Base-by-base conservation (phyloP, 371 early-diverging fungal genomes). In the Batkoa obscura region DNA sequence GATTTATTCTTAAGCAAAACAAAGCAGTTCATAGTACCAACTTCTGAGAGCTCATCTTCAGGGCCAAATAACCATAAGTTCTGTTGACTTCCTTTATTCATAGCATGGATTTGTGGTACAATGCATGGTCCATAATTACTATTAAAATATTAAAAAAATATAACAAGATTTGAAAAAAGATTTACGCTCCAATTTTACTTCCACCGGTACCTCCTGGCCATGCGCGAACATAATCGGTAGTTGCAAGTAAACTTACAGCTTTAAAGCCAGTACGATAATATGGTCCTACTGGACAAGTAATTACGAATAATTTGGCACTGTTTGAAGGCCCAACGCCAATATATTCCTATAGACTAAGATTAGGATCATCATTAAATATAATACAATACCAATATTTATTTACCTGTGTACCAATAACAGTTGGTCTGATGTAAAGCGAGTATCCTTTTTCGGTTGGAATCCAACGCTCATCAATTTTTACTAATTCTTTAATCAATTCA, bases 191-290 rank as follows among this genome's bases (percentile, higher is more conserved):
- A 60, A 94, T 66, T 80, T 96, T 96, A 60, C 79, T 76, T 66
- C 83, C 84, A 60, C 94, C 94, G 2, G 91, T 89, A 57, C 97
- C 94, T 10, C 94, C 93, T 31, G 94, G 95, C 94, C 94, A 93
- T 13, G 97, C 95, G 58, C 97, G 83, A 30, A 86, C 86, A 62
- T 80, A 83, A 46, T 84, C 73, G 39, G 81, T 73, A 41, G 90
- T 87, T 3, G 94, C 92, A 59, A 72, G 75, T 59, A 96, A 72
- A 48, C 74, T 76, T 49, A 93, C 88, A 43, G 94, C 90, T n/a
- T 74, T 67, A 67, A 92, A 90, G 5, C 93, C 93, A 15, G 88
- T 84, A 57, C 80, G 83, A 74, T 90, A 96, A 68, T 96, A 96
- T 17, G 94, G 97, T 10, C 97, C 97, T 12, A 91, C 92, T n/a